A percentile compares a stretch with the other conserved stretches of the same genome.
Conservation (phyloP, 2,329 filamentous ascomycete species). For the Cytospora piceicola region DNA sequence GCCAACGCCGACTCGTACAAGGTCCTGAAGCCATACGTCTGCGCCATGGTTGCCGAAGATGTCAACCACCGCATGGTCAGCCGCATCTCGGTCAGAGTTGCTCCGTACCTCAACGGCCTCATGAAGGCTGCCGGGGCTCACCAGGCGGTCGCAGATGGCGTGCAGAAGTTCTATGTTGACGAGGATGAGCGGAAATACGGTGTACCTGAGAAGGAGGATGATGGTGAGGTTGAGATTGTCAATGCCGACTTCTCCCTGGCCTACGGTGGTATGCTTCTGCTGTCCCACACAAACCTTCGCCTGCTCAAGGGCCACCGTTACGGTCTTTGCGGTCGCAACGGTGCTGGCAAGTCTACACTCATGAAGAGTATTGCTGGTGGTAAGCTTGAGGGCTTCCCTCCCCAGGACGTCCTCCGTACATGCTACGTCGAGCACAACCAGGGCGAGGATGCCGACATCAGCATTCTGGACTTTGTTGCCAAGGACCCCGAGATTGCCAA, state of each 20-base stretch:
- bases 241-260: slow-evolving; percentile 97
- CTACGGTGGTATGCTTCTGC: slow-evolving; percentile 94
- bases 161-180: slow-evolving; percentile 78
- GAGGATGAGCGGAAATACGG: slow-evolving; percentile 90
- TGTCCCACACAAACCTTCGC: slow-evolving; percentile 93
- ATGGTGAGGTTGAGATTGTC: slow-evolving; percentile 93
- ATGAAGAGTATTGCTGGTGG: slow-evolving; percentile 96
- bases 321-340: slow-evolving; percentile 94
- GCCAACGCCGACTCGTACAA: slow-evolving; percentile 69
- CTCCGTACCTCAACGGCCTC: slow-evolving; percentile 76
- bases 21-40: slow-evolving; percentile 72
- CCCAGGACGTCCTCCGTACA: slow-evolving; percentile 88
- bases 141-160: slow-evolving; percentile 68
- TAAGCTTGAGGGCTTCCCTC: slow-evolving; percentile 95
- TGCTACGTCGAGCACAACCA: slow-evolving; percentile 99
- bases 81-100: slow-evolving; percentile 70
- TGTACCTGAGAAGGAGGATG: slow-evolving; percentile 81
- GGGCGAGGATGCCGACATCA: slow-evolving; percentile 95
- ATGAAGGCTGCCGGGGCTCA: slow-evolving; percentile 63
- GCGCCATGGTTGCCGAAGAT: slow-evolving; percentile 84
- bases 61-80: slow-evolving; percentile 79
- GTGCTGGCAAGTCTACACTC: slow-evolving; percentile 97
- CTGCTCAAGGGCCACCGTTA: slow-evolving; percentile 97
- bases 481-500: slow-evolving; percentile 86
- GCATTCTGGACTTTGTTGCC: slow-evolving; percentile 88